Conservation (phyloP, 2,329 filamentous ascomycete species). For the Tothia fuscella region DNA sequence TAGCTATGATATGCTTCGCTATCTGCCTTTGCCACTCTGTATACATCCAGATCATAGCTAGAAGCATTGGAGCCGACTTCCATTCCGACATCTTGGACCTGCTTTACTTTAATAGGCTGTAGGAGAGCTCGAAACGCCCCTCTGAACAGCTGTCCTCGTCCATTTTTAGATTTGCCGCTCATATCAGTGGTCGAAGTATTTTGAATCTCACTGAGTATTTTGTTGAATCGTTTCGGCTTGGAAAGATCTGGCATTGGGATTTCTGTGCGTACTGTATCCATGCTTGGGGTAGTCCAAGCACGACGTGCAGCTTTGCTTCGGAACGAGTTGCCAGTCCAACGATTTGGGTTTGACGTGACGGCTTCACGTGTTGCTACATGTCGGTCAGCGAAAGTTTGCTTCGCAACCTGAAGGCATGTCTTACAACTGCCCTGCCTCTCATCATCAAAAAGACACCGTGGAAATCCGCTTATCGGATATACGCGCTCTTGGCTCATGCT, state of each 20-base stretch:
- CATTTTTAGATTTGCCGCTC: neutral
- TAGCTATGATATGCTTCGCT: neutral
- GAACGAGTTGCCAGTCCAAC: neutral
- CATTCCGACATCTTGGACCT: neutral
- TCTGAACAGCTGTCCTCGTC: neutral
- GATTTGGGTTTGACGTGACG: neutral
- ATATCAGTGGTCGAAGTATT: neutral
- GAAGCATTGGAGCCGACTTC: neutral
- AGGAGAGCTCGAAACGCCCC: neutral
- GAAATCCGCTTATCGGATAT: neutral
- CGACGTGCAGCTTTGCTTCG: neutral
- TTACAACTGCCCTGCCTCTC: neutral
- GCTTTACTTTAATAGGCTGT: neutral
- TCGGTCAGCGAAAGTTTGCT: neutral
- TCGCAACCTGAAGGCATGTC: neutral
- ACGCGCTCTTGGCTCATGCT: neutral
- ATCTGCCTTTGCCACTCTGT: neutral
- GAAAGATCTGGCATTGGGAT: neutral
- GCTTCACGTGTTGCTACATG: neutral
- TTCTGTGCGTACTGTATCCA: neutral
- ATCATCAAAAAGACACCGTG: neutral
- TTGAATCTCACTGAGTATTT: neutral
- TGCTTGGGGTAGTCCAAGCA: neutral
- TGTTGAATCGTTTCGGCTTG: neutral
- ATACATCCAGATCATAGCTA: neutral